phyloP scores from a whole-genome alignment of 768 basidiomycete species.

The Tylopilus vinaceipallidus region DNA sequence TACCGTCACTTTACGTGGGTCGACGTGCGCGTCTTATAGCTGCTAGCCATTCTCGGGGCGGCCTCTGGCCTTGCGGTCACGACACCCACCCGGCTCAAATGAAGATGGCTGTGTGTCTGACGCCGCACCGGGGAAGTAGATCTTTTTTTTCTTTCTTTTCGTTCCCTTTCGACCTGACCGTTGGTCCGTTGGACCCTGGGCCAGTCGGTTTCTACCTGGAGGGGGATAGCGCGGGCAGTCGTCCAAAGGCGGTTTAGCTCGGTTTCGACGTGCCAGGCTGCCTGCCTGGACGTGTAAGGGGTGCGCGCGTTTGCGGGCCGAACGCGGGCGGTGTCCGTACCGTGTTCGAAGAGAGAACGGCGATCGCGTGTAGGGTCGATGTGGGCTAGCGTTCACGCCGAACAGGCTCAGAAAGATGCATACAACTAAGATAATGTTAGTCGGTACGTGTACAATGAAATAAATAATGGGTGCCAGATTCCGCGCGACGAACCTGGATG shows the following conservation, averaged over 20 bases:
- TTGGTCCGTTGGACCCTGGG: not conserved
- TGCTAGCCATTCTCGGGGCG: not conserved
- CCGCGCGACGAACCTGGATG: conserved; percentile 9
- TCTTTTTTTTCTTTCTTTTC: no score
- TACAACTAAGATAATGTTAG: conserved; percentile 16
- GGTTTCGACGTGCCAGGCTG: no score
- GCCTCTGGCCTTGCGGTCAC: conserved; percentile 16
- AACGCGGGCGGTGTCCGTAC: not conserved
- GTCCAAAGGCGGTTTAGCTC: conserved; percentile 4
- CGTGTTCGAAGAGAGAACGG: no score
- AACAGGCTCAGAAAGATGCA: conserved; percentile 2
- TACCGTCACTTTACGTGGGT: conserved; percentile 30
- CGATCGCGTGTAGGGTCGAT: no score
- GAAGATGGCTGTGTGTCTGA: conserved; percentile 21
- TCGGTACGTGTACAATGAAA: conserved; percentile 15
- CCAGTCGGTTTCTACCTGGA: no score
- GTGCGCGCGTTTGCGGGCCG: not conserved
- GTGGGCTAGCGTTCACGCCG: no score
- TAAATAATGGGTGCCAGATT: conserved; percentile 8
- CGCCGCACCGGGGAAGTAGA: conserved; percentile 13
- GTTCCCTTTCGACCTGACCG: conserved; percentile 12
- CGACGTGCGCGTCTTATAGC: not conserved
- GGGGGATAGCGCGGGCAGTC: conserved; percentile 20
- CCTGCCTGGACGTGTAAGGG: not conserved
- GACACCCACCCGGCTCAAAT: conserved; percentile 9